phyloP scores from a whole-genome alignment of 352 stramenopile genomes.

The Labyrinthula sp. region DNA sequence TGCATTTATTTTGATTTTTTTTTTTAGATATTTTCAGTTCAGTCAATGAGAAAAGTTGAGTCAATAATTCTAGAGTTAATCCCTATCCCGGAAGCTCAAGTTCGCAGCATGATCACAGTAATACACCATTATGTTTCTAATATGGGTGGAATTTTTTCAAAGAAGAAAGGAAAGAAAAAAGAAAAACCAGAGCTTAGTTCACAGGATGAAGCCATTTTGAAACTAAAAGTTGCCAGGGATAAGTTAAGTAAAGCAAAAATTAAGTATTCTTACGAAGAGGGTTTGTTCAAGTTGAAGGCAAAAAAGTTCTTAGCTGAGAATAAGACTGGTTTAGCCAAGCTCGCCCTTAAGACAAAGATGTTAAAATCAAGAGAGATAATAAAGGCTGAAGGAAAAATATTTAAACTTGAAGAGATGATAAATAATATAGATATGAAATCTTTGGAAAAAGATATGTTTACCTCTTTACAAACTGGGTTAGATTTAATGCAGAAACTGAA shows the following conservation, averaged over 20 bases:
- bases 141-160: conserved; percentile 2
- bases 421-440: conserved; percentile 62
- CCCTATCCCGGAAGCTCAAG: too few species aligned
- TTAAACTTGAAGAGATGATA: conserved; percentile 57
- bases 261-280: conserved; percentile 51
- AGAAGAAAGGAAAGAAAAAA: conserved; percentile 6
- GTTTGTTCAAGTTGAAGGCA: conserved; percentile 50
- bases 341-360: conserved; percentile 61
- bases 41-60: too few species aligned
- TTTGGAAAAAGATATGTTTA: conserved; percentile 47
- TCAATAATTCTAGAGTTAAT: too few species aligned
- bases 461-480: conserved; percentile 59
- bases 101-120: too few species aligned
- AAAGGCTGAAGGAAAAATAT: conserved; percentile 53
- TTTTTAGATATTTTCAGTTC: too few species aligned
- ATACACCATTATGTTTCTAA: too few species aligned
- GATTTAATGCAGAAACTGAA: conserved; percentile 59
- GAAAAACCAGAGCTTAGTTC: conserved; percentile 1
- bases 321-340: conserved; percentile 49
- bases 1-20: too few species aligned
- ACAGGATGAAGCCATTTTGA: conserved; percentile 59
- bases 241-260: conserved; percentile 54
- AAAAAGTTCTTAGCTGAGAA: conserved; percentile 43
- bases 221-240: conserved; percentile 65
- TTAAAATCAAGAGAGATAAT: conserved; percentile 63